These are phyloP conservation scores for Rhizophora apiculata DNA, from an alignment of 345 rosid genomes.

Conservation along the genomic window DNA sequence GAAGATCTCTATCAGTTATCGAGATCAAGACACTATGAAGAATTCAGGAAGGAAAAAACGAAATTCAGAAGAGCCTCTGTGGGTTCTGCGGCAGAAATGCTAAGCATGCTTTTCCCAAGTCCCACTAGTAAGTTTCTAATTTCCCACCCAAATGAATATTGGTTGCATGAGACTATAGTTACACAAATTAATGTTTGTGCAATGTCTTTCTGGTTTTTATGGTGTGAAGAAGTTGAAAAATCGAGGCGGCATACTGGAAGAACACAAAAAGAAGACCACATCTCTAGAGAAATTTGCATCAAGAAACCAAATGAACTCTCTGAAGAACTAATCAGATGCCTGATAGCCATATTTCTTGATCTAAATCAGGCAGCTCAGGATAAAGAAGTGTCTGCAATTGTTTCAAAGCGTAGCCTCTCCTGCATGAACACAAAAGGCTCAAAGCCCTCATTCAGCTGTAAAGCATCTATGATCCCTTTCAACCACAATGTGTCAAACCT, in stretches of 20 bases:
- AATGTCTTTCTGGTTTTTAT: slow-evolving; percentile 1
- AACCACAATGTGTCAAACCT: slow-evolving; percentile 43
- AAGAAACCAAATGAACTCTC: slow-evolving; percentile 72
- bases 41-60: slow-evolving; percentile 32
- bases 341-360: slow-evolving; percentile 66
- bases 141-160: slow-evolving; percentile 2
- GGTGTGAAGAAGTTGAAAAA: slow-evolving; percentile 42
- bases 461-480: slow-evolving; percentile 24
- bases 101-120: slow-evolving; percentile 41
- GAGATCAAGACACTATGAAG: slow-evolving; percentile 49
- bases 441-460: slow-evolving; percentile 34
- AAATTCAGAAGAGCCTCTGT: slow-evolving; percentile 56
- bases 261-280: slow-evolving; percentile 31
- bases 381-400: slow-evolving; percentile 38
- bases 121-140: slow-evolving; percentile 42
- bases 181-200: too few relatives aligned
- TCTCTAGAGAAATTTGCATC: slow-evolving; percentile 31
- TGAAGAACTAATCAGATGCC: slow-evolving; percentile 66
- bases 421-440: slow-evolving; percentile 48
- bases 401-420: slow-evolving; percentile 51
- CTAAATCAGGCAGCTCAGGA: slow-evolving; percentile 44
- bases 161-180: neutral
- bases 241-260: slow-evolving; percentile 42
- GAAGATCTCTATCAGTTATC: slow-evolving; percentile 40
- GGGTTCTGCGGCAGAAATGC: slow-evolving; percentile 55